Base-by-base conservation (phyloP, 2,329 filamentous ascomycete species). In the Claviceps sp. region DNA sequence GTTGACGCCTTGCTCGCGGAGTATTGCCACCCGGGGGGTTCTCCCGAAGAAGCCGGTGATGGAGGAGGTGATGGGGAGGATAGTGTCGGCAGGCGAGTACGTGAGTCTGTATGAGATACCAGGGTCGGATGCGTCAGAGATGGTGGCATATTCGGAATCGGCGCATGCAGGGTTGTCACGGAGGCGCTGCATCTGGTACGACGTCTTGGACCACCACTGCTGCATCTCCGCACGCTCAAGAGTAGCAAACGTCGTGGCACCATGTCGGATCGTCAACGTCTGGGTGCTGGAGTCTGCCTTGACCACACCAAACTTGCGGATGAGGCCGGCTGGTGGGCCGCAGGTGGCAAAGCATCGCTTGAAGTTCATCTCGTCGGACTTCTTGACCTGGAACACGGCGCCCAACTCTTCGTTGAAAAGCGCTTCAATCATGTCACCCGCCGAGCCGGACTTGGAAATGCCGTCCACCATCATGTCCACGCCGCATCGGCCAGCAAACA, bases 331-430 rank as follows among this genome's bases (percentile, higher is more conserved):
- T 52, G 89, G 87, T 50, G 88, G 87, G 4, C 90, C 87, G 66
- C 87, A 94, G 6, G 89, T 94, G 37, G 90, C 88, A 65, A 97
- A 96, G 64, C 89, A 94, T 54, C 86, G 80, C 61, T 85, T 85
- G 77, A 97, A 97, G 56, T 85, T 81, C 54, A 78, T 85, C 68
- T 95, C 87, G 59, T 96, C 84, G 50, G 80, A 77, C 68, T 88
- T 89, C 59, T 87, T 84, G 50, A 97, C 82, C 68, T 98, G 93
- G 82, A 97, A 97, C 37, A 97, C 85, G 16, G 90, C 91, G 57
- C 93, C 93, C 19, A 97, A 80, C 66, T 97, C 93, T 68, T 97
- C 93, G 66, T 90, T 96, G 79, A 98, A 97, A 19, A 98, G 78
- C 0, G 85, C 79, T 52, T 89, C 81, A 7, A 95, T 72, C 17